Base-by-base conservation (phyloP, 768 basidiomycete species). In the Floccularia luteovirens region DNA sequence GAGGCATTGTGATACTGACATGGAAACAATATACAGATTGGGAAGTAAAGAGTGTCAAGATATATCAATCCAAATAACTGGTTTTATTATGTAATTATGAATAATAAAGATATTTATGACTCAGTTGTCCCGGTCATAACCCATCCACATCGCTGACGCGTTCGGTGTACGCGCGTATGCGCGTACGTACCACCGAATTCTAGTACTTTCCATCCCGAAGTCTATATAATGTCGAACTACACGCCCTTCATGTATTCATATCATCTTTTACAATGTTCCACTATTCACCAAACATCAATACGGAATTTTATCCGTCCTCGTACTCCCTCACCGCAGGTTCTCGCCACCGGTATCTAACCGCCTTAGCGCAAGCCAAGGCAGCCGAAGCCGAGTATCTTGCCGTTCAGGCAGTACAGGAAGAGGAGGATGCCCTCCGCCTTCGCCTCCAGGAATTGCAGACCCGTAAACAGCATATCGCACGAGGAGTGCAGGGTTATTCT, bases 11-110 rank as follows among this genome's bases (percentile, higher is more conserved):
- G n/a, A n/a, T n/a, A n/a, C n/a, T n/a, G n/a, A n/a, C n/a, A n/a
- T n/a, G n/a, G n/a, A n/a, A n/a, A n/a, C n/a, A n/a, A n/a, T 14
- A 28, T 28, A 35, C 47, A 90, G 88, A 87, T 54, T 90, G 88
- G 88, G 85, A 90, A 61, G 77, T 91, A 25, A 70, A 67, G 48
- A 79, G 74, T 56, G 77, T 90, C 37, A 75, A 77, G 62, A 74
- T 88, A 46, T 91, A 83, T 57, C 48, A 53, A 43, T 49, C 49
- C 19, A 55, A 24, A 42, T 20, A 7, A 20, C 7, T 17, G 33
- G 7, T 7, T 7, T 8, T 7, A 7, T 34, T 17, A 17, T 34
- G 8, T 7, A 17, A 17, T 8, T 34, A 10, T 34, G 8, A n/a
- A 17, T 34, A 17, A n/a, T 10, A 7, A 10, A 17, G 7, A 34